Base-by-base conservation (phyloP, 768 basidiomycete genomes). In the Favolaschia claudopus region DNA sequence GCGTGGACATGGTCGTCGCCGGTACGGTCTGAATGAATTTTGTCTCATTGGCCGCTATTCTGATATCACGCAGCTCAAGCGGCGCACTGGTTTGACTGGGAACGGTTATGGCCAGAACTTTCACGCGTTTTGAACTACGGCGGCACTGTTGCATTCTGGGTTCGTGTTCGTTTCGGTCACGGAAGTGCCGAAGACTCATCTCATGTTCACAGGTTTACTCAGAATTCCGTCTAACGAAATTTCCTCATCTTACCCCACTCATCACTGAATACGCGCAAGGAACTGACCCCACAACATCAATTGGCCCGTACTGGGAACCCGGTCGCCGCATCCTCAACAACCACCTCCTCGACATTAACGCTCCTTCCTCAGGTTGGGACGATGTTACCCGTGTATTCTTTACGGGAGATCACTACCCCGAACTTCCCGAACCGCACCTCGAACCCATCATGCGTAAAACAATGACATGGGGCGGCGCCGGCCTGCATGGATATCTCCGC, bases 21-120 rank as follows among this genome's bases (percentile, higher is more conserved):
- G 91, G 92, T 85, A 67, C 57, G 78, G 67, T 40, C 40, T 44
- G 32, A 24, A 36, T 24, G n/a, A n/a, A 7, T 43, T 28, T 31
- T 38, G 28, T n/a, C 34, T 20, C 22, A 10, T 47, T 28, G 15
- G 28, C 1, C 13, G 49, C 42, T 45, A 51, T 48, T 29, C 47
- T 10, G 32, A 19, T 37, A n/a, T 31, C 50, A 31, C 17, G 37
- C 22, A 91, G 92, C 89, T 1, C 92, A 92, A 73, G 86, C 92
- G 0, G 85, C 85, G 3, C 92, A 94, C 68, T 93, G 92, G 91
- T 94, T 93, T 67, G 81, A 93, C 65, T 91, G 87, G 82, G 70
- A 73, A 7, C 84, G 82, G 64, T 78, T 89, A 7, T 94, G 91
- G 90, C 83, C 81, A 4, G 88, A 93, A 71, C 75, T 85, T 0